These are phyloP conservation scores for Colletotrichum acutatum DNA, from an alignment of 2,329 filamentous ascomycete genomes.

Conservation along the genomic window DNA sequence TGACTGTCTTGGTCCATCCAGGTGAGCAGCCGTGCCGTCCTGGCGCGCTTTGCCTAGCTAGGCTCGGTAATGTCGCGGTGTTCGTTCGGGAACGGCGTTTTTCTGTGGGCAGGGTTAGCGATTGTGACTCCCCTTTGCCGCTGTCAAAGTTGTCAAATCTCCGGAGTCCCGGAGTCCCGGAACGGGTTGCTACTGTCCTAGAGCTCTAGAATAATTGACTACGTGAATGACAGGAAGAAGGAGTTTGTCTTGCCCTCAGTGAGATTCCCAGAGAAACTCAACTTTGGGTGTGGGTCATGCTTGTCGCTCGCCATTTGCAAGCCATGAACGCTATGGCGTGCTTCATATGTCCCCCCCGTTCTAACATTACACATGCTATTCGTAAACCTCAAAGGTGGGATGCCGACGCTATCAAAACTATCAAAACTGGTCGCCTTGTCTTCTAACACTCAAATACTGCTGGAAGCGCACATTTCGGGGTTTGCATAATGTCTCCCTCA, in stretches of 20 bases:
- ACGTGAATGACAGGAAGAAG: background rate
- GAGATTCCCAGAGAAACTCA: background rate
- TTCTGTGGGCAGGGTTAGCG: background rate
- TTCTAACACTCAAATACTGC: background rate
- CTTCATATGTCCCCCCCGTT: background rate
- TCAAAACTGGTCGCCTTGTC: background rate
- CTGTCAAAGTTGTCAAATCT: background rate
- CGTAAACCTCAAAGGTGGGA: background rate
- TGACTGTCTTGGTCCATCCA: conserved; percentile 10
- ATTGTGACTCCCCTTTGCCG: background rate
- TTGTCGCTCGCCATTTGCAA: background rate
- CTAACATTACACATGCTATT: too few relatives aligned
- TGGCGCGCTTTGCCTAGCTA: background rate
- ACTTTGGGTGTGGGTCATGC: background rate
- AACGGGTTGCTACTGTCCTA: background rate
- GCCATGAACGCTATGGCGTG: background rate
- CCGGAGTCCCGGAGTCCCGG: background rate
- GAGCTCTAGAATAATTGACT: background rate
- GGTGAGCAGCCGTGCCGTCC: background rate
- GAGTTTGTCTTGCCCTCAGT: too few relatives aligned
- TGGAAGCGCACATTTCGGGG: background rate
- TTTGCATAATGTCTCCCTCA: background rate
- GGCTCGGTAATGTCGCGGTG: background rate
- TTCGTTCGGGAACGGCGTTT: background rate
- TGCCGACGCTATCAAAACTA: background rate